A percentile compares a stretch with the other conserved stretches of the same genome.
These are phyloP conservation scores for Lagenidium sp. DNA, from an alignment of 352 stramenopile species.

Conservation along the genomic window DNA sequence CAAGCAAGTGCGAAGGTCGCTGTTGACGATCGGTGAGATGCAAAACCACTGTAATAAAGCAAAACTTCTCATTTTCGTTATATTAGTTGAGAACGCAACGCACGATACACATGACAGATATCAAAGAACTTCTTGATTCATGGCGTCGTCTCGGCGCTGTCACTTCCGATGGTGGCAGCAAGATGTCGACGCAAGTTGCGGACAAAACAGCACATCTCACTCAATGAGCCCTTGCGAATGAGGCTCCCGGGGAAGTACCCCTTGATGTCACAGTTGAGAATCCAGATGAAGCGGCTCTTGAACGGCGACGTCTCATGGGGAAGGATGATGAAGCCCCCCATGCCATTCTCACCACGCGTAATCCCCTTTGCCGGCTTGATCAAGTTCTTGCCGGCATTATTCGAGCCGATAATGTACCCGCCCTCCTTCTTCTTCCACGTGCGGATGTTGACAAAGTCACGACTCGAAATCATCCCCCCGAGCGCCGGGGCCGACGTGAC, in stretches of 20 bases:
- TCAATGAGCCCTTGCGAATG: slow-evolving; percentile 74
- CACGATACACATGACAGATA: too few species aligned
- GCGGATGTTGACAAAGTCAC: slow-evolving; percentile 75
- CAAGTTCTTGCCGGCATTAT: slow-evolving; percentile 57
- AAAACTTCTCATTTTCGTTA: too few species aligned
- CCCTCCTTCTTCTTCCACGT: slow-evolving; percentile 63
- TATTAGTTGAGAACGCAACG: too few species aligned
- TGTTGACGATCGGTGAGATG: too few species aligned
- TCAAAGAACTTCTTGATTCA: not conserved
- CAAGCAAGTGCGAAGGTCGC: too few species aligned
- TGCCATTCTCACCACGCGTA: slow-evolving; percentile 68
- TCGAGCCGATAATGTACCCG: slow-evolving; percentile 62
- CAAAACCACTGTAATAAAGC: too few species aligned
- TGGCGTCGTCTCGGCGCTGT: slow-evolving; percentile 8
- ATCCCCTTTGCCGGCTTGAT: slow-evolving; percentile 61
- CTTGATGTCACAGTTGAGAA: slow-evolving; percentile 83
- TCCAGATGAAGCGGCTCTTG: slow-evolving; percentile 74
- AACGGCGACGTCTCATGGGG: slow-evolving; percentile 65
- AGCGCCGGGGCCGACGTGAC: slow-evolving; percentile 57
- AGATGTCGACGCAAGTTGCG: slow-evolving; percentile 72
- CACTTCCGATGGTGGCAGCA: slow-evolving; percentile 33
- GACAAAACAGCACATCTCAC: slow-evolving; percentile 69
- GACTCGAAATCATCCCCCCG: slow-evolving; percentile 66
- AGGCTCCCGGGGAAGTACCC: slow-evolving; percentile 70
- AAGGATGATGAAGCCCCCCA: slow-evolving; percentile 66